Base-by-base conservation (phyloP, 225 moss, liverwort and hornwort genomes). In the Ulota crispa region DNA sequence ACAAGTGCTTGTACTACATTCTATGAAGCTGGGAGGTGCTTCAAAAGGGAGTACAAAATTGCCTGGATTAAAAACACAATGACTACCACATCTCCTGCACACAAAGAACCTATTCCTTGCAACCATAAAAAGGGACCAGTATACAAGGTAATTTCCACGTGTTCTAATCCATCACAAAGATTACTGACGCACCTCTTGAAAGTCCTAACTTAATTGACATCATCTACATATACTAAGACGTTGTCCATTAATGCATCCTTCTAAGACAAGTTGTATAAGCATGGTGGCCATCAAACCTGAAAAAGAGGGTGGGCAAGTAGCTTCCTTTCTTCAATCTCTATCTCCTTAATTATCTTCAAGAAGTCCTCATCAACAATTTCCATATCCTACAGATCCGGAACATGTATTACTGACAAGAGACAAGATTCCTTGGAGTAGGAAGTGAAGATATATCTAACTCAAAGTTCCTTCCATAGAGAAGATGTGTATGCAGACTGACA, bases 301-400 rank as follows among this genome's bases (percentile, higher is more conserved):
- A 93, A 98, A 69, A 93, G 93, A 66, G 97, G 97, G 80, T 98
- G 95, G 60, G 88, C 90, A 55, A 89, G 65, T 31, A 98, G 89
- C 76, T 91, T 93, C 76, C 88, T 86, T 75, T 98, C 95, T 88
- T 98, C 97, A 64, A 81, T 80, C 73, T 92, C 92, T 68, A 95
- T 90, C 83, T 95, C 91, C 81, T 90, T 89, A 52, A 98, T 91
- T 69, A 92, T 89, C 76, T 89, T 87, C 45, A 87, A 66, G 78
- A 98, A 95, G 64, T 93, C 82, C 76, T 90, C 90, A 72, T 98
- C 95, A 53, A 90, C 89, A 80, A 98, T 94, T 57, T 92, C 95
- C 97, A 97, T 97, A 81, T 95, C 97, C 96, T 94, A 86, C 84
- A 88, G 73, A 54, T 64, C 68, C 73, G 50, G n/a, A 55, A 54